Evolutionary conservation across 2,329 filamentous ascomycete species (phyloP).

Genomic region (Orbilia blumenaviensis): DNA sequence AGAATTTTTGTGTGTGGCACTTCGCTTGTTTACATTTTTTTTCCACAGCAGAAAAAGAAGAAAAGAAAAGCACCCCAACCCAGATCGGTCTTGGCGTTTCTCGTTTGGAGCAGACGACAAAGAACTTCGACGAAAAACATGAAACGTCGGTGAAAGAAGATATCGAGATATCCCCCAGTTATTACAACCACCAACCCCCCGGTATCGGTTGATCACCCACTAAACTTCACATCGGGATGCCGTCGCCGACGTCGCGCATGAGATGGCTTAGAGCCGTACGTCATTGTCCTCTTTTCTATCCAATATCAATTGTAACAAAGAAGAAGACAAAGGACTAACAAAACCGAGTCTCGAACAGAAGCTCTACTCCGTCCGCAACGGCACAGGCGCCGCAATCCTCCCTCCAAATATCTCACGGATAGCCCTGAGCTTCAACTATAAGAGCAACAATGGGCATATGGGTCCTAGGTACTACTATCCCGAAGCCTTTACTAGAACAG

Average conservation of each 20-base stretch:
- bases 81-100: slow-evolving; percentile 27
- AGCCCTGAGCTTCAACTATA: slow-evolving; percentile 75
- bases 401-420: slow-evolving; percentile 79
- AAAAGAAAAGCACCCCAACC: no score
- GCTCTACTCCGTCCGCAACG: slow-evolving; percentile 74
- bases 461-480: slow-evolving; percentile 70
- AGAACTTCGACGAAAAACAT: slow-evolving; percentile 6
- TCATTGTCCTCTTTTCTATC: not conserved
- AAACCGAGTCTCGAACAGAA: slow-evolving; percentile 66
- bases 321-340: not conserved
- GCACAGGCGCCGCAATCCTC: slow-evolving; percentile 82
- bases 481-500: not conserved
- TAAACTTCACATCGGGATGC: slow-evolving; percentile 47
- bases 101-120: slow-evolving; percentile 5
- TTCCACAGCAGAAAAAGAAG: not conserved
- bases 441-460: slow-evolving; percentile 73
- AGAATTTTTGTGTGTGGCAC: slow-evolving; percentile 31
- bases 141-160: not conserved
- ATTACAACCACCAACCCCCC: not conserved
- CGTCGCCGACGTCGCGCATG: slow-evolving; percentile 55
- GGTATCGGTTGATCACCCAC: not conserved
- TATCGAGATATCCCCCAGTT: not conserved
- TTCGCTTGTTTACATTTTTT: slow-evolving; percentile 51
- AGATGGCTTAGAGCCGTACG: slow-evolving; percentile 55
- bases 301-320: not conserved